These are phyloP conservation scores for Trematosphaeria pertusa DNA, from an alignment of 2,329 filamentous ascomycete species.

Conservation along the genomic window DNA sequence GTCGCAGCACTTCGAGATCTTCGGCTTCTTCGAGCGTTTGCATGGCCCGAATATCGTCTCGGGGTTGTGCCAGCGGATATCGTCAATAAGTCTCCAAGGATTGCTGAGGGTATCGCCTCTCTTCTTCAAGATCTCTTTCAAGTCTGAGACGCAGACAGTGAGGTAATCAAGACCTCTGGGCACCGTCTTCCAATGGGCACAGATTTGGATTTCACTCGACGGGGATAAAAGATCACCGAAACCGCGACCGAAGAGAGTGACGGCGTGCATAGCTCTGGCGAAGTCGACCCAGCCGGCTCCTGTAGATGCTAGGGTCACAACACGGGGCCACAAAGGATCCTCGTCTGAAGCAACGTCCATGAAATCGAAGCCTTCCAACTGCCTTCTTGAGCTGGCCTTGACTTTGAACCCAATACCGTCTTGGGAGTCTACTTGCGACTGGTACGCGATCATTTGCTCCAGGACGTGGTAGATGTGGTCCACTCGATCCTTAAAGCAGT, in stretches of 20 bases:
- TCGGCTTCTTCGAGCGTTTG: not conserved
- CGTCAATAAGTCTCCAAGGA: not conserved
- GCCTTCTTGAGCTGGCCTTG: not conserved
- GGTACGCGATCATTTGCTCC: not conserved
- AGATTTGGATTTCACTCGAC: not conserved
- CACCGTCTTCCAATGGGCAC: not conserved
- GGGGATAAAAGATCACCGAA: conserved; percentile 7
- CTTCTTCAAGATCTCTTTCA: not conserved
- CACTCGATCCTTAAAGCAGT: conserved; percentile 2
- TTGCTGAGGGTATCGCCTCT: not conserved
- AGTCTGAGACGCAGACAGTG: not conserved
- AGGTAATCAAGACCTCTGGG: not conserved
- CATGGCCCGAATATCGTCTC: not conserved
- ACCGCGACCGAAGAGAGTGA: conserved; percentile 8
- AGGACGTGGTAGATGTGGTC: not conserved
- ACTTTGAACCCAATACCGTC: not conserved
- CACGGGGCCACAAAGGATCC: not conserved
- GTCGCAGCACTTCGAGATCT: not conserved
- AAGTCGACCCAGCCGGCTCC: conserved; percentile 12
- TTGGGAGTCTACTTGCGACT: not conserved
- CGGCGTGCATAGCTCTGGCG: not conserved
- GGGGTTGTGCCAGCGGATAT: not conserved
- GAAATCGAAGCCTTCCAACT: conserved; percentile 4
- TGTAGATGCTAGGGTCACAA: not conserved
- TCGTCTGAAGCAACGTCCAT: not conserved